These are phyloP conservation scores for Nepenthes gracilis DNA, from an alignment of 148 eudicot genomes.

Conservation along the genomic window DNA sequence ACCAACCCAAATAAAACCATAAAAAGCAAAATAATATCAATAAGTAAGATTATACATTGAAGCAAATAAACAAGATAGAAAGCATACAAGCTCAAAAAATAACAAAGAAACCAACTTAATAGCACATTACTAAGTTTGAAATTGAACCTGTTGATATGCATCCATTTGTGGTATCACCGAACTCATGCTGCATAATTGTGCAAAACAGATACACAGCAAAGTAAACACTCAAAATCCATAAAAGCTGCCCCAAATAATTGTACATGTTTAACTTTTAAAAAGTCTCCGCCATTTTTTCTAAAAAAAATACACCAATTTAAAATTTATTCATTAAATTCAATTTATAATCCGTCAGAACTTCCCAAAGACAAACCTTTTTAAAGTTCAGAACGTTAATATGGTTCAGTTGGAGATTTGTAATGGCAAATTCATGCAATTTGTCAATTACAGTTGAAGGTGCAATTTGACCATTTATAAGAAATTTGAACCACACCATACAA, in stretches of 20 bases:
- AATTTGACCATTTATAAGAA: too few species aligned
- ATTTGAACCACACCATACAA: too few species aligned
- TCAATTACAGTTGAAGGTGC: too few species aligned
- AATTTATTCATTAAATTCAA: background rate
- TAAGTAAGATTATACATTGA: background rate
- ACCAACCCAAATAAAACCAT: background rate
- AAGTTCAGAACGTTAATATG: too few species aligned
- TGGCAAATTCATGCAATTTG: too few species aligned
- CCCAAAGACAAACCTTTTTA: too few species aligned
- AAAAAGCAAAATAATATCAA: background rate
- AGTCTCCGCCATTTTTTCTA: too few species aligned
- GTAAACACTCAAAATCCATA: background rate
- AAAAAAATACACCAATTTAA: too few species aligned
- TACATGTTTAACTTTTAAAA: background rate
- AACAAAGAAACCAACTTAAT: constrained; percentile 4
- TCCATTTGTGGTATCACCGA: constrained; percentile 93
- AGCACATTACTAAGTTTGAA: background rate
- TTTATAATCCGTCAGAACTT: background rate
- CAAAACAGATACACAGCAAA: constrained; percentile 4
- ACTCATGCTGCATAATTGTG: constrained; percentile 53
- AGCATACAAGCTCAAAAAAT: background rate
- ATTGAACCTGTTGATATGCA: constrained; percentile 93
- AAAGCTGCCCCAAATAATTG: background rate
- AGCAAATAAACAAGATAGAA: background rate
- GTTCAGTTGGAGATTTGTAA: too few species aligned